A percentile compares a stretch with the other conserved stretches of the same genome.
phyloP scores from a whole-genome alignment of 2,329 filamentous ascomycete species.

The Fusarium metavorans region DNA sequence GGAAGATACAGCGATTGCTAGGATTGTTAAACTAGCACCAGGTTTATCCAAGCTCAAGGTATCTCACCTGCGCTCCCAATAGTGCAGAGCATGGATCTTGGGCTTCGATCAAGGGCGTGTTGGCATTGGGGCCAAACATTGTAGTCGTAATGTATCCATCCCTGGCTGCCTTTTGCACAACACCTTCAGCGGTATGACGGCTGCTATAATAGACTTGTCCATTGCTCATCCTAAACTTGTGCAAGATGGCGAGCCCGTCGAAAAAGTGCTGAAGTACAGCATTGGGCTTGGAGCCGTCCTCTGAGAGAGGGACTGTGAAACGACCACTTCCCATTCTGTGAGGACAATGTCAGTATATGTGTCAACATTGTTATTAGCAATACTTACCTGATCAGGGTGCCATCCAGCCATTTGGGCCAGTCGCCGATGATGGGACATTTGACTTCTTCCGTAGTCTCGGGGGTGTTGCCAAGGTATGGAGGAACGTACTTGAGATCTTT shows the following conservation, averaged over 20 bases:
- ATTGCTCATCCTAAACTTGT: background rate
- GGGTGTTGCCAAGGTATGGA: background rate
- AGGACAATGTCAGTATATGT: background rate
- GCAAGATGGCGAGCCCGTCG: background rate
- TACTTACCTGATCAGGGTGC: background rate
- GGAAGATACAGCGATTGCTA: background rate
- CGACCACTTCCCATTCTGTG: background rate
- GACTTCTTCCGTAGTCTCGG: background rate
- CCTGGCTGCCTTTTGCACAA: background rate
- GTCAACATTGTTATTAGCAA: fast-evolving
- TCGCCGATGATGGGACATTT: background rate
- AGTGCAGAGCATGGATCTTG: background rate
- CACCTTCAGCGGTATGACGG: background rate
- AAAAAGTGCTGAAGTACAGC: background rate
- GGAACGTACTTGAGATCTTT: background rate
- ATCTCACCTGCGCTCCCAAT: background rate
- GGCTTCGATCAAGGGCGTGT: background rate
- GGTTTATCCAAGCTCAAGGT: too few species aligned
- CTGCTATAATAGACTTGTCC: background rate
- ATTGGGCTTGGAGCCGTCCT: background rate
- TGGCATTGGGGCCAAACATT: background rate
- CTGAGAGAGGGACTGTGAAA: background rate
- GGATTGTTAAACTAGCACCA: too few species aligned
- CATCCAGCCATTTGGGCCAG: background rate
- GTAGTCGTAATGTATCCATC: background rate